Evolutionary conservation across 768 basidiomycete genomes (phyloP).

Genomic region (Dacryopinax spathularia): DNA sequence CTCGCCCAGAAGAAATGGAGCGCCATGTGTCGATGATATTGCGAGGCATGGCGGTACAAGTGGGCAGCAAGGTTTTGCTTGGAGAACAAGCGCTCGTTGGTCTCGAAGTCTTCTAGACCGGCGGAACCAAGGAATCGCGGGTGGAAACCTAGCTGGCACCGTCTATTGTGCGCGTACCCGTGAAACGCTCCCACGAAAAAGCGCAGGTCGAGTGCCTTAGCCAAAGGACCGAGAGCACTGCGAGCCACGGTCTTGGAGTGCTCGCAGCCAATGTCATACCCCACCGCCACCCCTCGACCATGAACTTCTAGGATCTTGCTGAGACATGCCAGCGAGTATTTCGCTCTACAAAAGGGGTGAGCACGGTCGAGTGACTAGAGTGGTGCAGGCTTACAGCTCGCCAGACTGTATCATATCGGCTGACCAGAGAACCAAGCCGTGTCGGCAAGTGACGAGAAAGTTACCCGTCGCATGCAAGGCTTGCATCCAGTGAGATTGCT

Average conservation of each 20-base stretch:
- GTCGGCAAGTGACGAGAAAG: constrained; percentile 26
- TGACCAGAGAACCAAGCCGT: constrained; percentile 23
- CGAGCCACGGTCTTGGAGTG: constrained; percentile 13
- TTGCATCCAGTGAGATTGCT: constrained; percentile 24
- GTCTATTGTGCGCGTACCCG: constrained; percentile 24
- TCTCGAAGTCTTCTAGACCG: constrained; percentile 17
- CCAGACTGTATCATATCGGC: constrained; percentile 33
- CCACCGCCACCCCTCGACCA: constrained; percentile 9
- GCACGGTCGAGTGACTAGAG: background rate
- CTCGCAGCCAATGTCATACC: constrained; percentile 18
- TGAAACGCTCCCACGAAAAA: constrained; percentile 18
- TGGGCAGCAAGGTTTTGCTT: constrained; percentile 13
- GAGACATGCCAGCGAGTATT: constrained; percentile 12
- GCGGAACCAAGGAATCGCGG: constrained; percentile 11
- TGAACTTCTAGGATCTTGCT: constrained; percentile 9
- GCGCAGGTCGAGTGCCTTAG: background rate
- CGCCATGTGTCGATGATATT: constrained; percentile 13
- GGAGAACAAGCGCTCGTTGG: constrained; percentile 15
- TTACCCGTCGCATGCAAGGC: constrained; percentile 24
- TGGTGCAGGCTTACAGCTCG: constrained; percentile 29
- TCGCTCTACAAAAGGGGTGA: constrained; percentile 4
- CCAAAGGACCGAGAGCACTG: constrained; percentile 9
- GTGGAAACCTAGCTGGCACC: constrained; percentile 16
- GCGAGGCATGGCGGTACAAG: constrained; percentile 10
- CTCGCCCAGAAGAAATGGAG: background rate